Evolutionary conservation across 1,139 yeast species (phyloP).

Genomic region (Candida mesenterica): DNA sequence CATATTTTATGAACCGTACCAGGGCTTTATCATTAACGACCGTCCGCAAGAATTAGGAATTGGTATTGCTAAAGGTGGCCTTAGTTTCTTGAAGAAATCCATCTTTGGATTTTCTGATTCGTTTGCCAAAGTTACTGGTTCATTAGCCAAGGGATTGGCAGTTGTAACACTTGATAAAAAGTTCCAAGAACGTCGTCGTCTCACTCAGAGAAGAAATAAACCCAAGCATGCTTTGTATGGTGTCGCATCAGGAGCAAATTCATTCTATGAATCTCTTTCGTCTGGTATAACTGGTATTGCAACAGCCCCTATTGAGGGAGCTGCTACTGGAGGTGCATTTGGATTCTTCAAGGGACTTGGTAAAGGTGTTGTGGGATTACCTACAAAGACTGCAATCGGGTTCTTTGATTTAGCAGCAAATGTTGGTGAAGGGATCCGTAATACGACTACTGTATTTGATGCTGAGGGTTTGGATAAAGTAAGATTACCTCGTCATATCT

Average conservation of each 20-base stretch:
- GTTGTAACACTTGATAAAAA: slow-evolving; percentile 85
- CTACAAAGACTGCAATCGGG: slow-evolving; percentile 96
- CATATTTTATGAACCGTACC: slow-evolving; percentile 95
- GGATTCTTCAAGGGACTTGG: slow-evolving; percentile 95
- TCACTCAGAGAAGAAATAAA: slow-evolving; percentile 69
- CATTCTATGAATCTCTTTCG: slow-evolving; percentile 81
- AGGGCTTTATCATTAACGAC: slow-evolving; percentile 91
- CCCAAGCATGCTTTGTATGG: slow-evolving; percentile 92
- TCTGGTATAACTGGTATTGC: slow-evolving; percentile 93
- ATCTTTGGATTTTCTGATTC: slow-evolving; percentile 95
- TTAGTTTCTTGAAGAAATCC: slow-evolving; percentile 89
- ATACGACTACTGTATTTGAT: slow-evolving; percentile 89
- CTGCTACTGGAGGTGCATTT: slow-evolving; percentile 75
- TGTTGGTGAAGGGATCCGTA: slow-evolving; percentile 90
- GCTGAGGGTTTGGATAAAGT: slow-evolving; percentile 76
- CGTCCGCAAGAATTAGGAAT: slow-evolving; percentile 95
- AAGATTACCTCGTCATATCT: slow-evolving; percentile 75
- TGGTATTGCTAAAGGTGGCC: slow-evolving; percentile 93
- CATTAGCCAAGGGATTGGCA: slow-evolving; percentile 90
- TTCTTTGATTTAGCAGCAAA: slow-evolving; percentile 89
- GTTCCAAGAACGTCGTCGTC: slow-evolving; percentile 79
- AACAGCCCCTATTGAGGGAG: slow-evolving; percentile 87
- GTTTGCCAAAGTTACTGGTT: slow-evolving; percentile 87
- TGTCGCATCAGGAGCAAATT: slow-evolving; percentile 81
- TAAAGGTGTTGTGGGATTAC: slow-evolving; percentile 90